Evolutionary conservation across 2,329 filamentous ascomycete species (phyloP).

Genomic region (Hirsutella minnesotensis): DNA sequence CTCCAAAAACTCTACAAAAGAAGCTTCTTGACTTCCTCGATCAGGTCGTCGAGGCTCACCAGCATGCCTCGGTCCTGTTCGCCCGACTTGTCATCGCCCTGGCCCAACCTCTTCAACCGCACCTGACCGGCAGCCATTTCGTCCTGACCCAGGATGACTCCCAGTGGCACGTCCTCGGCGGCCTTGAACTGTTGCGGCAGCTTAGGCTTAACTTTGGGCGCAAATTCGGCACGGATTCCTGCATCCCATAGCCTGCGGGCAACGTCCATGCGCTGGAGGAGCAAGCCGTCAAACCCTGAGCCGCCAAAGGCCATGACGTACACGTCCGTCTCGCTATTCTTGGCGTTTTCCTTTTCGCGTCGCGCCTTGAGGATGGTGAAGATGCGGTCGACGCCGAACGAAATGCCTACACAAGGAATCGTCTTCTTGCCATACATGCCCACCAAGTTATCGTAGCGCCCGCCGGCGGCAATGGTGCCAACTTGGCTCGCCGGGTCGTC

Average conservation of each 20-base stretch:
- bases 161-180: slow-evolving; percentile 78
- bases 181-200: slow-evolving; percentile 83
- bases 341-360: slow-evolving; percentile 45
- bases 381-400: slow-evolving; percentile 91
- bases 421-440: slow-evolving; percentile 86
- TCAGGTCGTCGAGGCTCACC: slow-evolving; percentile 52
- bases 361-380: slow-evolving; percentile 82
- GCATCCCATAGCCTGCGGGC: slow-evolving; percentile 71
- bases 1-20: slow-evolving; percentile 4
- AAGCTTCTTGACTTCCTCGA: slow-evolving; percentile 44
- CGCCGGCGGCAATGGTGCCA: slow-evolving; percentile 75
- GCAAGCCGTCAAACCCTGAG: slow-evolving; percentile 68
- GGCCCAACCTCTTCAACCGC: slow-evolving; percentile 68
- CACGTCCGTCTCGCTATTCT: slow-evolving; percentile 57
- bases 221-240: slow-evolving; percentile 73
- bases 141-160: slow-evolving; percentile 82
- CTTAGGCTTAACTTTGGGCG: slow-evolving; percentile 84
- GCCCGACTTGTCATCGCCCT: slow-evolving; percentile 72
- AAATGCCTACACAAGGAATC: slow-evolving; percentile 57
- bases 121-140: slow-evolving; percentile 76
- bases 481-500: slow-evolving; percentile 48
- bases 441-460: slow-evolving; percentile 85
- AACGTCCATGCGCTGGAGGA: slow-evolving; percentile 76
- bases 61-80: slow-evolving; percentile 74
- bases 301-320: slow-evolving; percentile 93